These are phyloP conservation scores for Phytophthora pisi DNA, from an alignment of 352 stramenopile species.

Conservation along the genomic window DNA sequence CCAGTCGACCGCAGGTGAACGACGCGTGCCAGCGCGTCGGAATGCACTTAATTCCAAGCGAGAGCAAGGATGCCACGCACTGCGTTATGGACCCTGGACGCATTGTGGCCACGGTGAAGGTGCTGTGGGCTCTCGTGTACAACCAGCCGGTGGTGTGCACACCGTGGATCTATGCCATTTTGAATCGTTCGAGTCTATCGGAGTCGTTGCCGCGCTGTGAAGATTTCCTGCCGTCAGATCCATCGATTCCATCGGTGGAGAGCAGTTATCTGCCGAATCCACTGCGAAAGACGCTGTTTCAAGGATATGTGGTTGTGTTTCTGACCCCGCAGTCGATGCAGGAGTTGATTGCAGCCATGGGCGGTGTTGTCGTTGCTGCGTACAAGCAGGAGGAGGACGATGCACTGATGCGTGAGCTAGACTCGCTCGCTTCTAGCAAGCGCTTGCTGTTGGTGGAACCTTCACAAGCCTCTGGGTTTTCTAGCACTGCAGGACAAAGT, in stretches of 20 bases:
- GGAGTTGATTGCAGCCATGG: constrained; percentile 77
- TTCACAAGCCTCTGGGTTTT: constrained; percentile 54
- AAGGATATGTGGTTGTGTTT: constrained; percentile 77
- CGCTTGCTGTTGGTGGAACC: constrained; percentile 74
- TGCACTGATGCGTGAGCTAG: constrained; percentile 56
- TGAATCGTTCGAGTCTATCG: constrained; percentile 73
- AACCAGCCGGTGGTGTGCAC: constrained; percentile 85
- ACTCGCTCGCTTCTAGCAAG: constrained; percentile 51
- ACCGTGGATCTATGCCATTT: constrained; percentile 80
- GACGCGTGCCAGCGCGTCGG: constrained; percentile 80
- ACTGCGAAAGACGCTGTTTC: constrained; percentile 78
- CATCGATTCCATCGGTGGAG: constrained; percentile 57
- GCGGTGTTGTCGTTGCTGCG: constrained; percentile 62
- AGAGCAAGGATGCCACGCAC: constrained; percentile 76
- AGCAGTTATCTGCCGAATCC: constrained; percentile 79
- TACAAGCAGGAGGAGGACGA: constrained; percentile 71
- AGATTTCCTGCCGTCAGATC: constrained; percentile 69
- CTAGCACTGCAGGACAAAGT: constrained; percentile 55
- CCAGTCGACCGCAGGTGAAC: constrained; percentile 64
- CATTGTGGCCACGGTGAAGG: constrained; percentile 85
- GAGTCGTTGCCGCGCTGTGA: constrained; percentile 80
- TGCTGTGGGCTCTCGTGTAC: constrained; percentile 87
- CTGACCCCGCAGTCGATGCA: constrained; percentile 78
- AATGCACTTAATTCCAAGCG: constrained; percentile 72
- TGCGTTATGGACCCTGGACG: constrained; percentile 87